Evolutionary conservation across 139 green algal genomes (phyloP).

Genomic region (Chlamydomonas eustigma): DNA sequence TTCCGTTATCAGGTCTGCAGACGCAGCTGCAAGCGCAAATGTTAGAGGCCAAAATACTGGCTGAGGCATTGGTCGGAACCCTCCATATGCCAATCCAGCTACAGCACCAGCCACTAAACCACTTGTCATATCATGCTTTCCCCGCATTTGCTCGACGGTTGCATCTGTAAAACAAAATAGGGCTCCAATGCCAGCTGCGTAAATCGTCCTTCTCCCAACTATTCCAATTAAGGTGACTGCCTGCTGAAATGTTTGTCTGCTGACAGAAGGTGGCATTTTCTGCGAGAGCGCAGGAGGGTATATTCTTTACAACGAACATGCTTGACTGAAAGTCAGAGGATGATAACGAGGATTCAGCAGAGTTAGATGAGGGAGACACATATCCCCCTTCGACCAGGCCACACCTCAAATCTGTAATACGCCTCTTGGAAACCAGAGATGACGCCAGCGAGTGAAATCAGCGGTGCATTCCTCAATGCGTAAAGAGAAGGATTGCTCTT

Average conservation of each 20-base stretch:
- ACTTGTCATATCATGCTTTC: conserved; percentile 33
- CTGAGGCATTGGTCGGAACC: conserved; percentile 30
- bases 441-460: conserved; percentile 33
- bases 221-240: conserved; percentile 22
- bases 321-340: too few relatives aligned
- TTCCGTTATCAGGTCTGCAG: conserved; percentile 30
- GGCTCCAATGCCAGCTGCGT: conserved; percentile 24
- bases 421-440: conserved; percentile 33
- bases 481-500: conserved; percentile 32
- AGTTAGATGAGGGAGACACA: too few relatives aligned
- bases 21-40: conserved; percentile 13
- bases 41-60: conserved; percentile 38
- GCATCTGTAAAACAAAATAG: conserved; percentile 37
- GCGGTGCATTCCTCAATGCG: conserved; percentile 22
- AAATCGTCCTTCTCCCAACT: conserved; percentile 20
- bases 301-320: too few relatives aligned
- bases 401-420: conserved; percentile 35
- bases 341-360: too few relatives aligned
- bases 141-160: conserved; percentile 21
- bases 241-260: conserved; percentile 24
- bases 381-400: too few relatives aligned
- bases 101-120: conserved; percentile 31
- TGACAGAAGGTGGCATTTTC: conserved; percentile 29
- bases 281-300: too few relatives aligned
- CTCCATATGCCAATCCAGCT: conserved; percentile 25